Conservation (phyloP, 192 early-diverging fungal species). For the Umbelopsis ramanniana region DNA sequence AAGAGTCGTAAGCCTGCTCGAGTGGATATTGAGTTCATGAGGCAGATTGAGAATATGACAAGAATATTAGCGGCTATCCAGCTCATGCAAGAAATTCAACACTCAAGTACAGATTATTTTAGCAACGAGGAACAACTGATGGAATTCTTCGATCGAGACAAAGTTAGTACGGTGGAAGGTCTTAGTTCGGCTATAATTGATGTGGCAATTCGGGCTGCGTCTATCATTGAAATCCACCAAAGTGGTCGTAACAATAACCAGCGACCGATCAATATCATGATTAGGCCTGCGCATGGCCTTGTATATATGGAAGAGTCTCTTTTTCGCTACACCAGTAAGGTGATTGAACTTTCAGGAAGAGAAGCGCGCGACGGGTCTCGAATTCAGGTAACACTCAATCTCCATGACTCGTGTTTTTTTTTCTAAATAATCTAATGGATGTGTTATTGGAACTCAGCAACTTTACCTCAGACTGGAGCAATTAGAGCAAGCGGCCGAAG, state of each 20-base stretch:
- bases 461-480: constrained; percentile 18
- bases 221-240: constrained; percentile 36
- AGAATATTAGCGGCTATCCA: constrained; percentile 11
- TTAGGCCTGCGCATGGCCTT: constrained; percentile 25
- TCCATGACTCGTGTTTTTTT: neutral
- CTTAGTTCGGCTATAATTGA: constrained; percentile 32
- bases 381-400: constrained; percentile 33
- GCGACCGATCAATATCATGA: constrained; percentile 37
- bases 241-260: constrained; percentile 4
- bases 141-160: constrained; percentile 15
- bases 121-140: constrained; percentile 7
- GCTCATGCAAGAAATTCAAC: constrained; percentile 20
- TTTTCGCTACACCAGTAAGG: constrained; percentile 35
- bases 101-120: constrained; percentile 5
- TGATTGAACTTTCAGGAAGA: constrained; percentile 38
- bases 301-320: constrained; percentile 41
- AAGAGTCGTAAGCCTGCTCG: constrained; percentile 1
- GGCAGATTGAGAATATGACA: constrained; percentile 22
- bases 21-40: constrained; percentile 26
- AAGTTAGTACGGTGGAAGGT: constrained; percentile 17
- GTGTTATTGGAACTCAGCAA: constrained; percentile 12
- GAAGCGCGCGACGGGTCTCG: constrained; percentile 29
- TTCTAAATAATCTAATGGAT: neutral
- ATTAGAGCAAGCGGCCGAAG: neutral
- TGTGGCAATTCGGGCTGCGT: constrained; percentile 30